These are phyloP conservation scores for Ascochyta pisi DNA, from an alignment of 2,329 filamentous ascomycete genomes.

Conservation along the genomic window DNA sequence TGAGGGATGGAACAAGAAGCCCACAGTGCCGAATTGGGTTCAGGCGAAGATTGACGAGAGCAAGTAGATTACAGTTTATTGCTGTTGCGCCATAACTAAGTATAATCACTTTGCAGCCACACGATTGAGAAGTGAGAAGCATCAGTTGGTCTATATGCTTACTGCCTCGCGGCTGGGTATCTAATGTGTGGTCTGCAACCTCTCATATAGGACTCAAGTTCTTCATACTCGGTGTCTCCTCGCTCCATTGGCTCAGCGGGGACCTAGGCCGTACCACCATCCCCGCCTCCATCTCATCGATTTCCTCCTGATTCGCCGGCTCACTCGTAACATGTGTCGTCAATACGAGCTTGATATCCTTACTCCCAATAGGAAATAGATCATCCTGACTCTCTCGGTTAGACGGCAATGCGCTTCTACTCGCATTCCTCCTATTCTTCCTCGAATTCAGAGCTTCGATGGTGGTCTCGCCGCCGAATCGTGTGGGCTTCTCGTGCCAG, in stretches of 20 bases:
- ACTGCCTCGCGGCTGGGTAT: slow-evolving; percentile 10
- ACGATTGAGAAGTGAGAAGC: neutral
- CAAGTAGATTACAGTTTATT: neutral
- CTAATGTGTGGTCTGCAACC: neutral
- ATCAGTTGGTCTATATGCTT: neutral
- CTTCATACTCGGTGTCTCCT: slow-evolving; percentile 36
- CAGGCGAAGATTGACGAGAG: slow-evolving; percentile 33
- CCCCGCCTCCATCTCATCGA: slow-evolving; percentile 42
- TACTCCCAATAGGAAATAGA: slow-evolving; percentile 24
- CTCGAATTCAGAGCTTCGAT: slow-evolving; percentile 42
- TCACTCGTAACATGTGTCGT: slow-evolving; percentile 45
- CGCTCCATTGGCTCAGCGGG: slow-evolving; percentile 43
- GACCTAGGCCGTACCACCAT: slow-evolving; percentile 34
- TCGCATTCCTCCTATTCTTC: slow-evolving; percentile 18
- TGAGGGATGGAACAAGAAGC: slow-evolving; percentile 64
- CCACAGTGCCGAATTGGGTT: slow-evolving; percentile 68
- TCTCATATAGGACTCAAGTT: slow-evolving; percentile 10
- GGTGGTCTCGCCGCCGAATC: slow-evolving; percentile 56
- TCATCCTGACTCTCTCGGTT: slow-evolving; percentile 34
- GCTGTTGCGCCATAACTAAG: too few relatives aligned
- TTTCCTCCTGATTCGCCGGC: slow-evolving; percentile 42
- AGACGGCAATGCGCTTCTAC: slow-evolving; percentile 25
- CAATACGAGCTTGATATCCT: slow-evolving; percentile 46
- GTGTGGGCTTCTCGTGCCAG: slow-evolving; percentile 41
- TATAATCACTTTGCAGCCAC: neutral